Base-by-base conservation (phyloP, 2,329 filamentous ascomycete genomes). In the Chaetomium sp. region DNA sequence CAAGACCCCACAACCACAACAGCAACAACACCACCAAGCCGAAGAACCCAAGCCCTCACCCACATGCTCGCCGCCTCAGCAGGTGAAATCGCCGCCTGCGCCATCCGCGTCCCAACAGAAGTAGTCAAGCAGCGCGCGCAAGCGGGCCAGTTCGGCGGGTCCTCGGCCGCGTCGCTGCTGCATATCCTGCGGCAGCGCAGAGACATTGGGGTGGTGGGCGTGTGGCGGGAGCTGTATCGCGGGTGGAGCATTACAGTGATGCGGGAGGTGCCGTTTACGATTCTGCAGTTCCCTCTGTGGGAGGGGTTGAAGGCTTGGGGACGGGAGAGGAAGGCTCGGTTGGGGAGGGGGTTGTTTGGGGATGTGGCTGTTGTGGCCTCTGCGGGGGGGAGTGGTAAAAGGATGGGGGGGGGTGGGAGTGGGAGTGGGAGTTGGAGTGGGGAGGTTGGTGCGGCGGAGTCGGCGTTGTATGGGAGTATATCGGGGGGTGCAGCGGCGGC, bases 231-330 rank as follows among this genome's bases (percentile, higher is more conserved):
- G 72, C 73, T 99, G 54, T 99, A 99, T 72, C 80, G 94, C 38
- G 94, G 95, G 1, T 96, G 91, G 80, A 82, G 84, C 14, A 91
- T 97, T 64, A 99, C 94, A 1, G 86, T 99, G 52, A 87, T 96
- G 74, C 84, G 94, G 57, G 94, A 99, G 76, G 91, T 99, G 59
- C 94, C 94, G 4, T 99, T 99, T 67, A 97, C 95, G 2, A 86
- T 96, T 8, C 88, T 99, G 60, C 94, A 99, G 72, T 99, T 99
- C 70, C 94, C 94, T 46, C 79, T 99, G 60, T 99, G 94, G 94
- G 94, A 99, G 73, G 84, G 80, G 4, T 81, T 97, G 79, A 97
- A 96, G 79, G 77, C 78, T 43, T 89, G 82, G 80, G 78, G 84
- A 5, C 71, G 73, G 42, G 70, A 76, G 48, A 68, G 74, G 46